phyloP scores from a whole-genome alignment of 768 basidiomycete genomes.

The Dentipellis sp. region DNA sequence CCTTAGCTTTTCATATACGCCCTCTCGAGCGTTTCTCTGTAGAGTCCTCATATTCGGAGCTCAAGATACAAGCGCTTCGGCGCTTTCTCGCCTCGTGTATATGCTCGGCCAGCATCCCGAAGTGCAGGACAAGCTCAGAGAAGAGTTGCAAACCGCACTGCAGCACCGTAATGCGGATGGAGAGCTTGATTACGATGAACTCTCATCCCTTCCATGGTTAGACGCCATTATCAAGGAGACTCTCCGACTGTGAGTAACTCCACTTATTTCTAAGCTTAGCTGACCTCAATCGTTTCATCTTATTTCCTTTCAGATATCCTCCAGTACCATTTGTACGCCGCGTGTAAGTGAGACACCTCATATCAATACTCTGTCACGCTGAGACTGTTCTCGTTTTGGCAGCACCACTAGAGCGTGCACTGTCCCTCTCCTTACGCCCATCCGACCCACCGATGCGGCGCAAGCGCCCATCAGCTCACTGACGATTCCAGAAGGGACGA shows the following conservation, averaged over 20 bases:
- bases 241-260: constrained; percentile 15
- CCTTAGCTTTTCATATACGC: no score
- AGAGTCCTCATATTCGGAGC: not conserved
- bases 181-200: constrained; percentile 18
- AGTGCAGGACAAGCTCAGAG: constrained; percentile 19
- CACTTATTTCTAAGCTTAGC: not conserved
- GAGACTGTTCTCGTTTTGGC: not conserved
- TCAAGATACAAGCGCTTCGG: constrained; percentile 21
- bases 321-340: not conserved
- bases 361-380: not conserved
- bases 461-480: not conserved
- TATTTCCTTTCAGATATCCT: not conserved
- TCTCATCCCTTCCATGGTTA: constrained; percentile 19
- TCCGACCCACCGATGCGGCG: not conserved
- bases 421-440: not conserved
- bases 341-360: not conserved
- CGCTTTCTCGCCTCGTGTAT: constrained; percentile 20
- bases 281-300: not conserved
- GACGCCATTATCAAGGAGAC: constrained; percentile 21
- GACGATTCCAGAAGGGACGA: not conserved
- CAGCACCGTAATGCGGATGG: constrained; percentile 1
- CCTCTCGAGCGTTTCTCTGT: not conserved
- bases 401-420: not conserved
- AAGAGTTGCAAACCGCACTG: constrained; percentile 16
- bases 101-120: constrained; percentile 18